phyloP scores from a whole-genome alignment of 495 filamentous ascomycete genomes.

The Neurospora discreta region DNA sequence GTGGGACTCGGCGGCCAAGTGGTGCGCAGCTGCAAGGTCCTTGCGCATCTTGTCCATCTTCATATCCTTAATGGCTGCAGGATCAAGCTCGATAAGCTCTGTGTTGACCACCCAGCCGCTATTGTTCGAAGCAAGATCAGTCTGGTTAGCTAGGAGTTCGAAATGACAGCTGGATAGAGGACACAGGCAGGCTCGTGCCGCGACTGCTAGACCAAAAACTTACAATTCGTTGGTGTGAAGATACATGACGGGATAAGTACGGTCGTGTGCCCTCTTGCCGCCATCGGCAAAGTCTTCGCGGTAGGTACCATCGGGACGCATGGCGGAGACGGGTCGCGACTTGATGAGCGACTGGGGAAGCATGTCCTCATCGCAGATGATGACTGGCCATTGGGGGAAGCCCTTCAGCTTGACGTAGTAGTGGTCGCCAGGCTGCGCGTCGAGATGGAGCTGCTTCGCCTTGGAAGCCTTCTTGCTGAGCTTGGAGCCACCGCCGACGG shows the following conservation, averaged over 20 bases:
- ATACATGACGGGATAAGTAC: conserved; percentile 90
- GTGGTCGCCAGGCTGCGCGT: conserved; percentile 76
- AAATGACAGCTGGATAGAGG: not conserved
- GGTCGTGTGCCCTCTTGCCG: conserved; percentile 68
- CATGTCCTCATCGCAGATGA: conserved; percentile 88
- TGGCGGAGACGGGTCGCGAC: conserved; percentile 69
- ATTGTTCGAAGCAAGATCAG: conserved; percentile 10
- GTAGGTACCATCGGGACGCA: conserved; percentile 68
- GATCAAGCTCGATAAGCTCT: conserved; percentile 61
- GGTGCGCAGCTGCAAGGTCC: conserved; percentile 58
- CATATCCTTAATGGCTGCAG: conserved; percentile 51
- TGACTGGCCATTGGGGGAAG: conserved; percentile 80
- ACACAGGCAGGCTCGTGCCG: not conserved
- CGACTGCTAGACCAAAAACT: conserved; percentile 26
- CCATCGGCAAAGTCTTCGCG: conserved; percentile 73
- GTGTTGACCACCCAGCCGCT: conserved; percentile 82
- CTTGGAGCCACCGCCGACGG: conserved; percentile 59
- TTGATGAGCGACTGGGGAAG: conserved; percentile 60
- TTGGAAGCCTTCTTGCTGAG: conserved; percentile 75
- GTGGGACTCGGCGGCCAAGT: conserved; percentile 59
- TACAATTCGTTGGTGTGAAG: conserved; percentile 91
- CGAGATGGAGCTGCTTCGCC: conserved; percentile 54
- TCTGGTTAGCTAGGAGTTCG: not conserved
- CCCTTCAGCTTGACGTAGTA: conserved; percentile 82
- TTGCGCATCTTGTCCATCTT: conserved; percentile 65